Base-by-base conservation (phyloP, 345 rosid genomes). In the Excoecaria agallocha region DNA sequence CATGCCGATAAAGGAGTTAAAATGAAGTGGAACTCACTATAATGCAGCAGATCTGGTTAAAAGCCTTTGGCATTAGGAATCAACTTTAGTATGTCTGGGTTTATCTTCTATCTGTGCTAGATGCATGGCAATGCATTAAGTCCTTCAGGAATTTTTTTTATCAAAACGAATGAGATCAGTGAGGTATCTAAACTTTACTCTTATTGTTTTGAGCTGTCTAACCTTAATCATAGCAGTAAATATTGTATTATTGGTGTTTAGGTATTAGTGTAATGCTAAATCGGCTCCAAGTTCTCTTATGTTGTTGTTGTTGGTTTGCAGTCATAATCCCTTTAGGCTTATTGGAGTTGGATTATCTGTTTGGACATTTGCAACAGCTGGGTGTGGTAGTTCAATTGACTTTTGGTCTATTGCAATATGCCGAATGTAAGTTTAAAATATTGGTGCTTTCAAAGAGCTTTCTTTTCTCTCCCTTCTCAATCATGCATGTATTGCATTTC, bases 291-390 rank as follows among this genome's bases (percentile, higher is more conserved):
- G 45, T 22, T 68, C 61, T 75, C 43, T 15, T 50, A 2, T 30
- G 30, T 30, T 2, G 1, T 43, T 39, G 19, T 41, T 74, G 6
- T 46, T 24, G n/a, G 15, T n/a, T 66, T 66, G 70, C 70, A 66
- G 70, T 46, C 70, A 66, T 37, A 77, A 77, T 72, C 80, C 75
- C 38, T 77, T 77, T 71, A 71, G 76, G 68, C 72, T 77, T 50
- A 71, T 77, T 22, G 80, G 80, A 39, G 67, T 77, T 77, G 80
- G 80, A 63, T 77, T 77, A 38, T 77, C 80, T 54, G 76, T 77
- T 25, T 77, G 80, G 80, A 77, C 80, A 20, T 71, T 77, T 56
- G 76, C 80, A 22, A 66, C 72, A 22, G 80, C 76, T 55, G 80
- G 80, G 10, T 77, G 80, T 71, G 80, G 80, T 19, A 24, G 64